These are phyloP conservation scores for Vanderwaltozyma tropicalis DNA, from an alignment of 805 yeast genomes.

Conservation along the genomic window DNA sequence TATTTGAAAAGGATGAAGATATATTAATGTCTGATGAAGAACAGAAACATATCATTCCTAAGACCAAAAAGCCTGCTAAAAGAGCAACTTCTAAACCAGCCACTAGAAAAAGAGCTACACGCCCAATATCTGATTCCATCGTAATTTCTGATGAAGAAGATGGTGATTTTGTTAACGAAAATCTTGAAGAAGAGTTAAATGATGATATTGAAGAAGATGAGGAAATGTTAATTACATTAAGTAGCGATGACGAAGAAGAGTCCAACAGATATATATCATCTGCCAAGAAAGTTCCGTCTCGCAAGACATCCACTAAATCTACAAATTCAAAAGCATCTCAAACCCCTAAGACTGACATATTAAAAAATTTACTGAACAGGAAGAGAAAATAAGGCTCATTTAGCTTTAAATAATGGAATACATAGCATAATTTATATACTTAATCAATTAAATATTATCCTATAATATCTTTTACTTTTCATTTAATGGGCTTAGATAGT, in stretches of 20 bases:
- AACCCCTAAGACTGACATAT: slow-evolving; percentile 26
- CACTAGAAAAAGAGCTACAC: background rate
- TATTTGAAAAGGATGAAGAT: slow-evolving; percentile 8
- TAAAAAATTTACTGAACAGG: slow-evolving; percentile 20
- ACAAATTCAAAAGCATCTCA: slow-evolving; percentile 5
- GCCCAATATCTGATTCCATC: slow-evolving; percentile 8
- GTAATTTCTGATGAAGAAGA: slow-evolving; percentile 6
- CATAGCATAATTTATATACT: too few species aligned
- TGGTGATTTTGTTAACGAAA: slow-evolving; percentile 3
- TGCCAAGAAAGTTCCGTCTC: slow-evolving; percentile 7
- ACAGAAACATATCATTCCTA: background rate
- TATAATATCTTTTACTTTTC: too few species aligned
- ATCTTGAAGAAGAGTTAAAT: slow-evolving; percentile 5
- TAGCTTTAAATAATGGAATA: too few species aligned
- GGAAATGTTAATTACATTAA: slow-evolving; percentile 3
- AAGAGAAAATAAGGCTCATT: slow-evolving; percentile 16
- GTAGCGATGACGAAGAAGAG: slow-evolving; percentile 5
- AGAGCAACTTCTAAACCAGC: background rate
- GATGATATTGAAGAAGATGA: too few species aligned
- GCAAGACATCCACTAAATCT: slow-evolving; percentile 2
- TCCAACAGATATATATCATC: background rate
- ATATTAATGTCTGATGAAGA: background rate
- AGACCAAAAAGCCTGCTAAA: background rate
- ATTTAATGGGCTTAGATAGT: too few species aligned
- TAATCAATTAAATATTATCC: too few species aligned